Evolutionary conservation across 495 filamentous ascomycete species (phyloP).

Genomic region (Pyrenula massariospora): DNA sequence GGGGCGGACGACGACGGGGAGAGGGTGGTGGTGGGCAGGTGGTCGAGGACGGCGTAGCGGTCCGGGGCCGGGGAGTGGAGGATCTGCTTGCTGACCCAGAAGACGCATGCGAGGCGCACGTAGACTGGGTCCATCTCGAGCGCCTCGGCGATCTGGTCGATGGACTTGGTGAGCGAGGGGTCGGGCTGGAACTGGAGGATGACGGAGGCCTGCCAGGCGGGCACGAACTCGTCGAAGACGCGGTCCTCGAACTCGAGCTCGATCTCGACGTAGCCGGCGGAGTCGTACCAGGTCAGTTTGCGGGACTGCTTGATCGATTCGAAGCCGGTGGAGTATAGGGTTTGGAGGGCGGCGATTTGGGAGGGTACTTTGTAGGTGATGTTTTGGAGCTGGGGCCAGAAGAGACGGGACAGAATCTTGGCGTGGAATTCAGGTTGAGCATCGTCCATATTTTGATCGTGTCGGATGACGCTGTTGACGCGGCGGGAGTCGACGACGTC

Average conservation of each 20-base stretch:
- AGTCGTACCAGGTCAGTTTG: slow-evolving; percentile 79
- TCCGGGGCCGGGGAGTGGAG: slow-evolving; percentile 46
- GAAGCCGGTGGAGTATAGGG: slow-evolving; percentile 65
- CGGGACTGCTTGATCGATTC: slow-evolving; percentile 65
- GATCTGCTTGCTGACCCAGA: slow-evolving; percentile 76
- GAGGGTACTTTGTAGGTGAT: slow-evolving; percentile 63
- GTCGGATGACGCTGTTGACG: slow-evolving; percentile 53
- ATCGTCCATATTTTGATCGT: slow-evolving; percentile 24
- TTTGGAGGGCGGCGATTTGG: slow-evolving; percentile 49
- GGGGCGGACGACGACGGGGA: slow-evolving; percentile 15
- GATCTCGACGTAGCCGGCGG: slow-evolving; percentile 68
- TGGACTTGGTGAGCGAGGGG: slow-evolving; percentile 23
- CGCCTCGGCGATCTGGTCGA: slow-evolving; percentile 46
- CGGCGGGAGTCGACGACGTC: slow-evolving; percentile 75
- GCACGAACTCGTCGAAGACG: slow-evolving; percentile 58
- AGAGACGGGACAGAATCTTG: slow-evolving; percentile 82
- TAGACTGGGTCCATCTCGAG: slow-evolving; percentile 70
- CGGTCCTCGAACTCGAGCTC: slow-evolving; percentile 78
- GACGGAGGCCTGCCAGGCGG: slow-evolving; percentile 80
- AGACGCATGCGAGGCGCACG: slow-evolving; percentile 64
- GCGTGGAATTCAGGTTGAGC: slow-evolving; percentile 39
- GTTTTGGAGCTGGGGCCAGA: slow-evolving; percentile 79
- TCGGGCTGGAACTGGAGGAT: slow-evolving; percentile 68
- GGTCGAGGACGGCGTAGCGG: slow-evolving; percentile 53
- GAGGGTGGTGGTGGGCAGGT: slow-evolving; percentile 30